Evolutionary conservation across 1,284 basidiomycete genomes (phyloP).

Genomic region (Apiotrichum montevideense): DNA sequence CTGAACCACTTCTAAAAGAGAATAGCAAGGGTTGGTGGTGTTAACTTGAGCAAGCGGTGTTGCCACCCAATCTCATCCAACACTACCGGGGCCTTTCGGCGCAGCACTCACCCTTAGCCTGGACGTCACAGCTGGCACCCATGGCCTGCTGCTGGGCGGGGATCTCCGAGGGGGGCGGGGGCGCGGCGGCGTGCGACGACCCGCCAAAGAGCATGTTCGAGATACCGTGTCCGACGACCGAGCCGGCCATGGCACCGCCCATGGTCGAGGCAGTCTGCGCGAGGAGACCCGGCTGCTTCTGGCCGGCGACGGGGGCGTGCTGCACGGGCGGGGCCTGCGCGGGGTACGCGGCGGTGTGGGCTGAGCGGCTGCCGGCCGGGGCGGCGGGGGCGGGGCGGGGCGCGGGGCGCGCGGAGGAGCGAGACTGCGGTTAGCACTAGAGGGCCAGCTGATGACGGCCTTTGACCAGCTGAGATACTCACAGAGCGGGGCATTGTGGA

Average conservation of each 20-base stretch:
- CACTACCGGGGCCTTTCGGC: no score
- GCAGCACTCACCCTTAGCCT: conserved; percentile 51
- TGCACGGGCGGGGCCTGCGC: conserved; percentile 13
- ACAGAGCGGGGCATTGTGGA: conserved; percentile 32
- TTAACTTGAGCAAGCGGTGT: no score
- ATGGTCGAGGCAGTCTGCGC: conserved; percentile 53
- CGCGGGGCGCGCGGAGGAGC: conserved; percentile 41
- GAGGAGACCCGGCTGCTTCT: conserved; percentile 37
- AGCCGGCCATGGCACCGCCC: conserved; percentile 52
- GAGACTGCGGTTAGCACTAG: conserved; percentile 17
- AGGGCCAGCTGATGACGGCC: no score
- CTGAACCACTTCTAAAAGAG: neutral
- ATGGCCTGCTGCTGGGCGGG: conserved; percentile 26
- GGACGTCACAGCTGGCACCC: conserved; percentile 50
- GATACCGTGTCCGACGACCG: conserved; percentile 54
- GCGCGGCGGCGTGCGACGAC: conserved; percentile 29
- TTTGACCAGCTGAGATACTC: conserved; percentile 3
- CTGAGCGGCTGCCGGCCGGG: conserved; percentile 23
- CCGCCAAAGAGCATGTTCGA: conserved; percentile 54
- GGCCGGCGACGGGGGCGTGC: conserved; percentile 11
- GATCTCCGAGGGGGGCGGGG: conserved; percentile 43
- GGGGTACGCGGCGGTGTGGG: conserved; percentile 36
- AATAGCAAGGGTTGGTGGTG: neutral
- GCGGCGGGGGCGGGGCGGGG: conserved; percentile 21
- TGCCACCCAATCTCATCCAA: no score